Base-by-base conservation (phyloP, 257 asterid genomes). In the Solanum sitiens region DNA sequence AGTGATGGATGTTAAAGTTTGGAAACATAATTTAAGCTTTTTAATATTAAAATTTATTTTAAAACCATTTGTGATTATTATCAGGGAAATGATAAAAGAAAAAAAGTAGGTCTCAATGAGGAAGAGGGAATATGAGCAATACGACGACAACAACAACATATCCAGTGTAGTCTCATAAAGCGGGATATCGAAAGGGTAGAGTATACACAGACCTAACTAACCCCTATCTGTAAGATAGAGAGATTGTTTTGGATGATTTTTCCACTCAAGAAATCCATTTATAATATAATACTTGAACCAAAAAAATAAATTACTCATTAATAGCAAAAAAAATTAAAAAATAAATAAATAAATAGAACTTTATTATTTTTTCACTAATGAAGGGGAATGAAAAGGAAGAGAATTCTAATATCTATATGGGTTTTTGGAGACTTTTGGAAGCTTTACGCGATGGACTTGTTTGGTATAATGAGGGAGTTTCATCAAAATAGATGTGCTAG, bases 161-260 rank as follows among this genome's bases (percentile, higher is more conserved):
- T 14, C 6, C 8, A 27, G 21, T 13, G 21, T 27, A 27, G 21
- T 27, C 37, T 27, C 11, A 68, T 16, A 27, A 68, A 68, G 1
- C 27, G 2, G 4, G 1, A 7, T 27, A 3, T 7, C 8, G 4
- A 12, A 8, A 13, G 0, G 0, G 0, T 68, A 27, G 0, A 27
- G 11, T 68, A 4, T 27, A 27, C 1, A 4, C 10, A 27, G 11
- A 27, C 37, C 37, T 25, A 12, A 67, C 35, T n/a, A n/a, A n/a
- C n/a, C 35, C 1, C 13, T n/a, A n/a, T 11, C 32, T 27, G 0
- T 35, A 35, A 35, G 7, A 35, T 67, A 5, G 2, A 13, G 2
- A 25, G 9, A 3, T 14, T 68, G 11, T 27, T 14, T n/a, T 0
- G 12, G 0, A 68, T 27, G 27, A 11, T 7, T 14, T 14, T 2